Conservation (phyloP, 768 basidiomycete genomes). For the Sporobolomyces pararoseus region DNA sequence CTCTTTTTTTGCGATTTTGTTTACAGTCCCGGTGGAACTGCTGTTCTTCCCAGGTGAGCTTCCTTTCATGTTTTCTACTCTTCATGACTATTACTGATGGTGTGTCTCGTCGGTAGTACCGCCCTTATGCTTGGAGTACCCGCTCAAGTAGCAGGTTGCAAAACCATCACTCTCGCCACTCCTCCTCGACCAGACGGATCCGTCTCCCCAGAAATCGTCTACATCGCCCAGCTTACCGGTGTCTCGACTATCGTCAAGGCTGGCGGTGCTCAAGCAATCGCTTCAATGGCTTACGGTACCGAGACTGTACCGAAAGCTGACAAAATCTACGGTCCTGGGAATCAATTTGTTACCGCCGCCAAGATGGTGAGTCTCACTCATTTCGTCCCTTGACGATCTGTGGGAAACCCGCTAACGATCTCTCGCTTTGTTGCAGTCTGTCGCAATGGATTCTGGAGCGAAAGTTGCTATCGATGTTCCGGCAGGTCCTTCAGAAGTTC, state of each 20-base stretch:
- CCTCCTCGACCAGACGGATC: constrained; percentile 90
- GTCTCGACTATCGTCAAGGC: constrained; percentile 87
- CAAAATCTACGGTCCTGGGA: constrained; percentile 98
- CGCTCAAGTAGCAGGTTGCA: constrained; percentile 93
- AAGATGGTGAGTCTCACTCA: constrained; percentile 64
- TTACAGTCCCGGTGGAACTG: constrained; percentile 77
- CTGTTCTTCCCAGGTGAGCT: constrained; percentile 71
- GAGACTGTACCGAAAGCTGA: constrained; percentile 93
- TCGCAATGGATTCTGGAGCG: constrained; percentile 96
- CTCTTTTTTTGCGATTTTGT: neutral
- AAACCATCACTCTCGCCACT: constrained; percentile 85
- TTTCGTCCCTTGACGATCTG: neutral
- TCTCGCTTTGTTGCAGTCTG: constrained; percentile 55
- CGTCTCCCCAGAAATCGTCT: constrained; percentile 94
- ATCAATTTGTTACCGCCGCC: constrained; percentile 99
- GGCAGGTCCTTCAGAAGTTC: constrained; percentile 93
- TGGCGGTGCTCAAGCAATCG: constrained; percentile 92
- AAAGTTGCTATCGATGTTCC: constrained; percentile 98
- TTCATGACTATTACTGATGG: no score
- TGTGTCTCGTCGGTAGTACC: constrained; percentile 53
- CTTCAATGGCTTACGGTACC: constrained; percentile 95
- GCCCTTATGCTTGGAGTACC: constrained; percentile 97
- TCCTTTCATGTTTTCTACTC: neutral
- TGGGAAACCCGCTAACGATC: no score
- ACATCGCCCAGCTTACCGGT: constrained; percentile 86